Evolutionary conservation across 1,284 basidiomycete species (phyloP).

Genomic region (Coniferiporia weirii): DNA sequence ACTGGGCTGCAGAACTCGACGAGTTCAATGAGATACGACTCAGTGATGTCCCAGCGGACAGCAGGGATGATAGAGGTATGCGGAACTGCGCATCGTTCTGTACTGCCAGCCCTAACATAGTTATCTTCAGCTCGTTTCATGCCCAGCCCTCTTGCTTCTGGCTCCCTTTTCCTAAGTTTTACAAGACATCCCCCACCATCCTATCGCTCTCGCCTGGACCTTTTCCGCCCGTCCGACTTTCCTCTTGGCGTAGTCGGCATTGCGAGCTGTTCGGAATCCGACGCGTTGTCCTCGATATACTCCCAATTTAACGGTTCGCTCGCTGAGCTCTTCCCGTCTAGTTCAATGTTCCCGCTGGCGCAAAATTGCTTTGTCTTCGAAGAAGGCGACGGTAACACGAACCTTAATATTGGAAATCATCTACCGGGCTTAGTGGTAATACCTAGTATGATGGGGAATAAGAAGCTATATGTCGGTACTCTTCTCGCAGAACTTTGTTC

Average conservation of each 20-base stretch:
- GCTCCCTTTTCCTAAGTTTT: constrained; percentile 69
- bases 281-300: constrained; percentile 55
- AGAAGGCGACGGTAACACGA: constrained; percentile 56
- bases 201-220: constrained; percentile 51
- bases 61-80: constrained; percentile 72
- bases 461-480: constrained; percentile 79
- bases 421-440: constrained; percentile 67
- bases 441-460: constrained; percentile 74
- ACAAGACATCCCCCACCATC: constrained; percentile 62
- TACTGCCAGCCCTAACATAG: background rate
- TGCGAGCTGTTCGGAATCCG: constrained; percentile 54
- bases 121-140: constrained; percentile 64
- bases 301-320: constrained; percentile 61
- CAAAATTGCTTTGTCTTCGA: constrained; percentile 77
- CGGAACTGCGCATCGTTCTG: constrained; percentile 1
- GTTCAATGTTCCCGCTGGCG: constrained; percentile 69
- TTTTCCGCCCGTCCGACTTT: constrained; percentile 74
- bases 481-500: constrained; percentile 83
- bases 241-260: constrained; percentile 77
- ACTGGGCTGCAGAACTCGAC: constrained; percentile 64
- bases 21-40: constrained; percentile 67
- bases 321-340: constrained; percentile 56
- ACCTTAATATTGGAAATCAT: constrained; percentile 50
- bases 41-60: constrained; percentile 73
- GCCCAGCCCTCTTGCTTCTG: constrained; percentile 70